A percentile compares a stretch with the other conserved stretches of the same genome.
These are phyloP conservation scores for Acanthamoeba sp. DNA, from an alignment of 208 protist species.

Conservation along the genomic window DNA sequence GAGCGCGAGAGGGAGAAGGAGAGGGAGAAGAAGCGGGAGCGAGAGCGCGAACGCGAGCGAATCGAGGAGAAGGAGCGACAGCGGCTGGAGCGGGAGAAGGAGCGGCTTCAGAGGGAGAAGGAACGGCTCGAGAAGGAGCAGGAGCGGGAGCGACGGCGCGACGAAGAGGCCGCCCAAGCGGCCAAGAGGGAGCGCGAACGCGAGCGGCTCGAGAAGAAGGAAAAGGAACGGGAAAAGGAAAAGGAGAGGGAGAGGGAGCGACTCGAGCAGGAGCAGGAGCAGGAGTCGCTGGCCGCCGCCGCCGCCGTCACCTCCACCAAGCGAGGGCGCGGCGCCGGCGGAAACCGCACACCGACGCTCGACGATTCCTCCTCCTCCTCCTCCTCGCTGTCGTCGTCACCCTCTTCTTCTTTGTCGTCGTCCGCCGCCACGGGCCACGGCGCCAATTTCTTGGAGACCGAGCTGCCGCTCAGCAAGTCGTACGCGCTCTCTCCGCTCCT, in stretches of 20 bases:
- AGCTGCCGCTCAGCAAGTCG: not conserved
- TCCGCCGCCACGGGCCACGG: not conserved
- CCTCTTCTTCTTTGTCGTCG: not conserved
- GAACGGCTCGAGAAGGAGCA: constrained; percentile 18
- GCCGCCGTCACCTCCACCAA: not conserved
- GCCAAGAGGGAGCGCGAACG: not conserved
- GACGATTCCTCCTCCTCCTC: not conserved
- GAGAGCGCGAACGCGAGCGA: not conserved
- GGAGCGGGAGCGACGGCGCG: not conserved
- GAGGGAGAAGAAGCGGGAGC: not conserved
- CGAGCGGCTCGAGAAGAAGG: not conserved
- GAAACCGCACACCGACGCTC: not conserved
- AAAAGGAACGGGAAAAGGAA: not conserved
- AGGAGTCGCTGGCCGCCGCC: not conserved
- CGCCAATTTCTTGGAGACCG: not conserved
- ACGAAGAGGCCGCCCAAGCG: not conserved
- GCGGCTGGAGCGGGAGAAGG: not conserved
- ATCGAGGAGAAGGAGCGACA: not conserved
- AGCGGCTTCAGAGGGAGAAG: constrained; percentile 23
- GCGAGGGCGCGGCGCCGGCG: not conserved
- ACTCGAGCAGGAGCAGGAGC: not conserved
- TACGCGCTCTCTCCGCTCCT: not conserved
- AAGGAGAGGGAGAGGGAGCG: not conserved
- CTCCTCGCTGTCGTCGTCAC: not conserved
- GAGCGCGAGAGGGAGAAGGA: not conserved